phyloP scores from a whole-genome alignment of 352 stramenopile genomes.

The Blastocystis sp. region DNA sequence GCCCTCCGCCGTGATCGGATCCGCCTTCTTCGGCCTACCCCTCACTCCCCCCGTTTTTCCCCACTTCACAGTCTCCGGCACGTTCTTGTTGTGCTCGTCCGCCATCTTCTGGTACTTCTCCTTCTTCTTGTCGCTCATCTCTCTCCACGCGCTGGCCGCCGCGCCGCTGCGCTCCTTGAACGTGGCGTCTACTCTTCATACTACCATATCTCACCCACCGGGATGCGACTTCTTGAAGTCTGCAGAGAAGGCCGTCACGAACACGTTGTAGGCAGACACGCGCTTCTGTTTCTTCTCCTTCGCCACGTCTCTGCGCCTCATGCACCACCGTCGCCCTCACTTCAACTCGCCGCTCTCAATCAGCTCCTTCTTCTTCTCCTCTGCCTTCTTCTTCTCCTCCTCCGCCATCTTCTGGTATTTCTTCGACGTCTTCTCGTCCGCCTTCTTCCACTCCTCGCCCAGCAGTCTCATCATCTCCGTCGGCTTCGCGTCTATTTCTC shows the following conservation, averaged over 20 bases:
- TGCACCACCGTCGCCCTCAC: neutral
- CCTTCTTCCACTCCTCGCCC: constrained; percentile 30
- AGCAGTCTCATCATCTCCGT: constrained; percentile 5
- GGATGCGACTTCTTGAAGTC: neutral
- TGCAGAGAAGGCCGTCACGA: neutral
- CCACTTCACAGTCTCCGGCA: neutral
- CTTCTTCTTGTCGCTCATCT: constrained; percentile 20
- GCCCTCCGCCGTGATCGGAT: neutral
- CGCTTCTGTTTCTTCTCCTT: neutral
- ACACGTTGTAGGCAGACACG: neutral
- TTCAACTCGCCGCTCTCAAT: neutral
- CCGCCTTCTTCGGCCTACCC: neutral
- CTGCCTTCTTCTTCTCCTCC: neutral
- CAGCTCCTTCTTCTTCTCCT: neutral
- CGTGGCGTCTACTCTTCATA: neutral
- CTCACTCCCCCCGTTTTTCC: neutral
- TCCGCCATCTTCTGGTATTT: neutral
- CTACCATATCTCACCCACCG: neutral
- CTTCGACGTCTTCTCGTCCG: neutral
- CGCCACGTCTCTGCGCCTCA: neutral
- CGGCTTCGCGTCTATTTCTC: neutral
- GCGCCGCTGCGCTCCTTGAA: neutral
- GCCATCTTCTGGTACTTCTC: neutral
- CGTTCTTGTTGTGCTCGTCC: neutral
- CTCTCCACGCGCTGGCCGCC: neutral